Percentiles rank a stretch among this genome's conserved stretches.
Evolutionary conservation across 108 stramenopile genomes (phyloP).

Genomic region (Epipyxis sp.): DNA sequence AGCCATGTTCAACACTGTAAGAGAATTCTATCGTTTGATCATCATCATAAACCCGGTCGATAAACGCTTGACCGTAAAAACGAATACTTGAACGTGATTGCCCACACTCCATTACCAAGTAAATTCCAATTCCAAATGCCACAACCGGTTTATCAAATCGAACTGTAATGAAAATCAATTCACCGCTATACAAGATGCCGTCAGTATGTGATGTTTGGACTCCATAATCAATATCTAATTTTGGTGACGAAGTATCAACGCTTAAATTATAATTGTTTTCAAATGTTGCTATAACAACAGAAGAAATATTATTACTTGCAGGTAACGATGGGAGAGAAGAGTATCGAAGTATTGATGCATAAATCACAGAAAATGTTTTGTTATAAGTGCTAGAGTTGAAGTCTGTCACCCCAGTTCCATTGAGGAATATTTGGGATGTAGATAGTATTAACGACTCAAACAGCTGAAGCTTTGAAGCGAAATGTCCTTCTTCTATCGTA

Average conservation of each 20-base stretch:
- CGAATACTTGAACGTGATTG: background rate
- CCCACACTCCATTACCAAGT: background rate
- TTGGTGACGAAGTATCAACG: background rate
- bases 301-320: background rate
- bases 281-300: background rate
- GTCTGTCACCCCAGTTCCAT: background rate
- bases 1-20: background rate
- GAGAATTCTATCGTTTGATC: slow-evolving; percentile 7
- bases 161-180: background rate
- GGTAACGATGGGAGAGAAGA: background rate
- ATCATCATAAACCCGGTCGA: background rate
- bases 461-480: background rate
- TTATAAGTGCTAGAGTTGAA: slow-evolving; percentile 1
- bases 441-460: background rate
- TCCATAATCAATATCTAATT: slow-evolving; percentile 11
- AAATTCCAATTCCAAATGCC: background rate
- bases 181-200: slow-evolving; percentile 10
- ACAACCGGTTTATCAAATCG: background rate
- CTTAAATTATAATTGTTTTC: background rate
- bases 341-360: background rate
- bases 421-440: background rate
- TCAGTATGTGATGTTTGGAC: background rate
- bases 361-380: background rate
- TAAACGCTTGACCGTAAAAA: background rate
- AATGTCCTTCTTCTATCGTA: background rate